These are phyloP conservation scores for Gaillardinia entomophila DNA, from an alignment of 805 yeast species.

Conservation along the genomic window DNA sequence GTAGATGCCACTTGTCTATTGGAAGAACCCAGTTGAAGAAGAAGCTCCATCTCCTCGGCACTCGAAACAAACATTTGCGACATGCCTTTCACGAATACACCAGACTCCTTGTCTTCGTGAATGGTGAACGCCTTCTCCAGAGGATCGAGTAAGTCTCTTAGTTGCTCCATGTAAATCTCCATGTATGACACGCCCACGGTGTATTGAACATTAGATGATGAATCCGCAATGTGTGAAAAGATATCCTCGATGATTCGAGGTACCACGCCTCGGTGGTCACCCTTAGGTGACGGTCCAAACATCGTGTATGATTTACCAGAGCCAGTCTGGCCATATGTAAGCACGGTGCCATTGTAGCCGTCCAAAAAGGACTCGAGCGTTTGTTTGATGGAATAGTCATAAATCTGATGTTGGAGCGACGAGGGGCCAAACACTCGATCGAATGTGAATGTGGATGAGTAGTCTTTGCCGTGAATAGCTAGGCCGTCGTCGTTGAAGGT, in stretches of 20 bases:
- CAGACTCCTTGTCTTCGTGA: slow-evolving; percentile 58
- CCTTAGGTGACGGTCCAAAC: slow-evolving; percentile 50
- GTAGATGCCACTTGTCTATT: slow-evolving; percentile 57
- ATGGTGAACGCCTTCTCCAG: slow-evolving; percentile 32
- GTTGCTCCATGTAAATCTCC: slow-evolving; percentile 78
- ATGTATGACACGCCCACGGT: slow-evolving; percentile 65
- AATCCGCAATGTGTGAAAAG: slow-evolving; percentile 47
- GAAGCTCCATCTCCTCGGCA: slow-evolving; percentile 50
- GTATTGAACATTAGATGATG: slow-evolving; percentile 50
- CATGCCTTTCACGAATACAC: slow-evolving; percentile 68
- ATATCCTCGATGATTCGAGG: slow-evolving; percentile 67
- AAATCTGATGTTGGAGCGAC: slow-evolving; percentile 52
- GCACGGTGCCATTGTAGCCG: slow-evolving; percentile 74
- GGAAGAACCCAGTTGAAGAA: slow-evolving; percentile 54
- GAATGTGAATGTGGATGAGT: slow-evolving; percentile 43
- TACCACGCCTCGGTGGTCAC: slow-evolving; percentile 49
- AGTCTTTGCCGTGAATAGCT: slow-evolving; percentile 20
- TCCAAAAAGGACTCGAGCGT: slow-evolving; percentile 64
- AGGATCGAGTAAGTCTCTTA: slow-evolving; percentile 60
- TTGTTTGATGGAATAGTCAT: slow-evolving; percentile 50
- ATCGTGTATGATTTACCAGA: slow-evolving; percentile 74
- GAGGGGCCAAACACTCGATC: slow-evolving; percentile 57
- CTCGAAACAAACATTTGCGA: slow-evolving; percentile 55
- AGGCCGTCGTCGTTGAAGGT: slow-evolving; percentile 23
- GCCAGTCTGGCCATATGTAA: slow-evolving; percentile 78